Evolutionary conservation across 495 filamentous ascomycete species (phyloP).

Genomic region (Talaromyces thailandensis): DNA sequence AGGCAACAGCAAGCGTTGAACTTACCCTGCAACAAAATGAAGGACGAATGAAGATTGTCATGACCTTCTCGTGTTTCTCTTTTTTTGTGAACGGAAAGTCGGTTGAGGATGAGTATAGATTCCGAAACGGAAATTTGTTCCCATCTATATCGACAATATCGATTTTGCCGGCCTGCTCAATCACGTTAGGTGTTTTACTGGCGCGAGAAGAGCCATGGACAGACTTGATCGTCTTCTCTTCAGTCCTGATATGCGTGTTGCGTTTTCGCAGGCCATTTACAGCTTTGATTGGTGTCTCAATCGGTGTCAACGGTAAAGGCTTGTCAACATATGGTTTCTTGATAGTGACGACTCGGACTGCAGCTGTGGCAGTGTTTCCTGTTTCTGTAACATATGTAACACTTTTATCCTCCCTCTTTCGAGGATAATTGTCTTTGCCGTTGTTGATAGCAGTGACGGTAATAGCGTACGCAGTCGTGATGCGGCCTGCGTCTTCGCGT

Average conservation of each 20-base stretch:
- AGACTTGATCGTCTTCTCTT: neutral
- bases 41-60: constrained; percentile 1
- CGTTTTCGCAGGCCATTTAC: neutral
- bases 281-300: neutral
- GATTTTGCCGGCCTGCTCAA: neutral
- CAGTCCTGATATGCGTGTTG: neutral
- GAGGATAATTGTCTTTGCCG: neutral
- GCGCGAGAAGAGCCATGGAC: neutral
- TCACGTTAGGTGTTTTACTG: neutral
- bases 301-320: neutral
- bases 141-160: neutral
- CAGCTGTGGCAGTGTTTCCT: neutral
- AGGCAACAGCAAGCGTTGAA: neutral
- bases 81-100: neutral
- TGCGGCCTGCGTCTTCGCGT: neutral
- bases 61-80: neutral
- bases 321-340: neutral
- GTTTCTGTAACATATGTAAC: neutral
- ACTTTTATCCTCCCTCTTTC: neutral
- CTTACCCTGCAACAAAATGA: neutral
- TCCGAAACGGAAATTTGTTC: constrained; percentile 1
- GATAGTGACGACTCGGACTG: neutral
- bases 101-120: neutral
- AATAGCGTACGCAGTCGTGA: neutral
- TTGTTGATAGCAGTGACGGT: neutral